Base-by-base conservation (phyloP, 768 basidiomycete species). In the Paxillus ammoniavirescens region DNA sequence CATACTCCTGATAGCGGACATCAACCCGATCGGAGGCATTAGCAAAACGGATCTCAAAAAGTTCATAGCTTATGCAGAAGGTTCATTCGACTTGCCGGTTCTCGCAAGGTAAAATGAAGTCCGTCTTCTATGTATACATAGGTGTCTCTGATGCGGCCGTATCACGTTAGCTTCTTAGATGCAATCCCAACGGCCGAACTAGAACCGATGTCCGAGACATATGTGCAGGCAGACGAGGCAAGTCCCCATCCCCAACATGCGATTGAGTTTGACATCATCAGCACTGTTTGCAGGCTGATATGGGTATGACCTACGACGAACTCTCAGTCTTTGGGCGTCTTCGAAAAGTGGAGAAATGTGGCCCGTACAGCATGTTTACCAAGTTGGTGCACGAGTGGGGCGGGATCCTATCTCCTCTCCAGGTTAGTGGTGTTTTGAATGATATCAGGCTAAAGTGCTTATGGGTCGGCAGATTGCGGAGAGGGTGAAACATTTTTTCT, bases 301-400 rank as follows among this genome's bases (percentile, higher is more conserved):
- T 98, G 96, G 96, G 96, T 8, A 98, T 98, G 97, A 97, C 96
- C 0, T 98, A 98, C 65, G 90, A 98, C 61, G 97, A 98, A 61
- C 78, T 99, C 17, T 95, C 93, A 10, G 83, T 93, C 17, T 96
- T 94, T 61, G 97, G 96, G 23, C 79, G 95, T 28, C 78, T 99
- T 23, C 84, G 97, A 49, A 98, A 99, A 72, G 82, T 96, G 38
- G 94, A 97, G 63, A 98, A 98, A 74, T 94, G 93, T 67, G 97
- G 97, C 3, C 96, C 97, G 2, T 98, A 95, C 72, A 91, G 91
- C 76, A 98, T 89, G 77, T 99, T 96, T 67, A 95, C 92, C 33
- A 98, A 98, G 73, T 78, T 99, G 40, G 78, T 93, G 1, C 89
- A 93, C 60, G 91, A 97, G 68, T 98, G 97, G 97, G 93, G 94